These are phyloP conservation scores for Kalmanozyma brasiliensis DNA, from an alignment of 1,284 basidiomycete species.

Conservation along the genomic window DNA sequence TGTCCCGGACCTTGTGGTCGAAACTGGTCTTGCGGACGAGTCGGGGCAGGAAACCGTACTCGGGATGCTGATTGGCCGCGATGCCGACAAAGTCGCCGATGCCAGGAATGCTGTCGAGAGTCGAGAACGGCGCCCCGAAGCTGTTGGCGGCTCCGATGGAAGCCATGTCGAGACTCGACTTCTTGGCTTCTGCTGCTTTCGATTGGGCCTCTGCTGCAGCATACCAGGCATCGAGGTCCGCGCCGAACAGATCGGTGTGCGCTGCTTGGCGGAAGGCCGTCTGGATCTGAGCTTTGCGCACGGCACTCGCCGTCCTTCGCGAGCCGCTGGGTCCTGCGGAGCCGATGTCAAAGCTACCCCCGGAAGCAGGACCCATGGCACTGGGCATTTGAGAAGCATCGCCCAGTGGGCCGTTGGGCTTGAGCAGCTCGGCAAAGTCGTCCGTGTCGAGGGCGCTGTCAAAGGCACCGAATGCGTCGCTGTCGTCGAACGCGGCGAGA, in stretches of 20 bases:
- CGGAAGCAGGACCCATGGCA: slow-evolving; percentile 2
- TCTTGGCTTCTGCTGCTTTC: slow-evolving; percentile 30
- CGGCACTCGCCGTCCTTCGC: slow-evolving; percentile 30
- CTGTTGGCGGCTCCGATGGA: slow-evolving; percentile 59
- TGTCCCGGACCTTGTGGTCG: slow-evolving; percentile 66
- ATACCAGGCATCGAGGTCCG: slow-evolving; percentile 40
- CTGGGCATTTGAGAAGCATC: slow-evolving; percentile 13
- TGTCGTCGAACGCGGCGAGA: slow-evolving; percentile 43
- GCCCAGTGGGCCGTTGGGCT: slow-evolving; percentile 10
- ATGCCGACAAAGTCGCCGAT: slow-evolving; percentile 64
- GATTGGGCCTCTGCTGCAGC: slow-evolving; percentile 21
- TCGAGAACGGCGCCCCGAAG: slow-evolving; percentile 56
- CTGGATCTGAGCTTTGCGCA: slow-evolving; percentile 52
- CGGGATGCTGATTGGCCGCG: slow-evolving; percentile 65
- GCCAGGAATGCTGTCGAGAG: slow-evolving; percentile 64
- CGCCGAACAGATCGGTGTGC: slow-evolving; percentile 59
- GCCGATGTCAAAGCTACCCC: slow-evolving; percentile 19
- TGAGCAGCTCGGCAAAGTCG: slow-evolving; percentile 36
- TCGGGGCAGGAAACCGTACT: slow-evolving; percentile 66
- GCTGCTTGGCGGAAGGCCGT: slow-evolving; percentile 59
- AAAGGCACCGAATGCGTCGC: slow-evolving; percentile 34
- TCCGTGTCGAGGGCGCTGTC: slow-evolving; percentile 45
- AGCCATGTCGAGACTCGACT: slow-evolving; percentile 53
- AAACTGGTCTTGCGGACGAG: slow-evolving; percentile 67
- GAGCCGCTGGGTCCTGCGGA: slow-evolving; percentile 18